Percentiles rank a stretch among this genome's conserved stretches.
Conservation (phyloP, 345 rosid species). For the Hibiscus mutabilis region DNA sequence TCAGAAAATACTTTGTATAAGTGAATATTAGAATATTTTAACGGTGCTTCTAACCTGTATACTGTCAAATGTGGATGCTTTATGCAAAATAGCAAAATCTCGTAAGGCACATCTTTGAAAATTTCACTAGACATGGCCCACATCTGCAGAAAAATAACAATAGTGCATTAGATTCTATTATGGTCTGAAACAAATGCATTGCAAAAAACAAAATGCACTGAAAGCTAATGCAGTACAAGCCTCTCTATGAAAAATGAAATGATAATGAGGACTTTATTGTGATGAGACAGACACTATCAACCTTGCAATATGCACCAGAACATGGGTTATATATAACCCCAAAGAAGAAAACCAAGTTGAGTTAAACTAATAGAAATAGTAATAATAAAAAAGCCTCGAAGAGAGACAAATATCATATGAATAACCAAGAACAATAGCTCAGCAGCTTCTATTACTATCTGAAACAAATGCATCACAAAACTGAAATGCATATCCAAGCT, state of each 20-base stretch:
- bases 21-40: conserved; percentile 2
- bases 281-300: background rate
- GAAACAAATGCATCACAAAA: conserved; percentile 1
- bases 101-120: conserved; percentile 46
- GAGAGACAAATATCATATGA: background rate
- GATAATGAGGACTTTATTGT: background rate
- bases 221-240: background rate
- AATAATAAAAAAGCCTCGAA: background rate
- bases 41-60: conserved; percentile 38
- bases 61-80: conserved; percentile 58
- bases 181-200: background rate
- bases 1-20: conserved; percentile 4
- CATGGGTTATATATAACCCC: conserved; percentile 1
- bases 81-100: conserved; percentile 40
- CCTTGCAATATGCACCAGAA: background rate
- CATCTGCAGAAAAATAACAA: conserved; percentile 49
- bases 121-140: conserved; percentile 33
- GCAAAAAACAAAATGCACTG: background rate
- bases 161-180: conserved; percentile 14
- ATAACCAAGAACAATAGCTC: conserved; percentile 9
- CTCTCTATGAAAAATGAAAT: background rate
- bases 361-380: background rate
- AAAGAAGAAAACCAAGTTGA: background rate
- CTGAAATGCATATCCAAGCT: background rate
- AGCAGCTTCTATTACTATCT: conserved; percentile 7